phyloP scores from a whole-genome alignment of 1,139 yeast genomes.

The Pichia sp. region DNA sequence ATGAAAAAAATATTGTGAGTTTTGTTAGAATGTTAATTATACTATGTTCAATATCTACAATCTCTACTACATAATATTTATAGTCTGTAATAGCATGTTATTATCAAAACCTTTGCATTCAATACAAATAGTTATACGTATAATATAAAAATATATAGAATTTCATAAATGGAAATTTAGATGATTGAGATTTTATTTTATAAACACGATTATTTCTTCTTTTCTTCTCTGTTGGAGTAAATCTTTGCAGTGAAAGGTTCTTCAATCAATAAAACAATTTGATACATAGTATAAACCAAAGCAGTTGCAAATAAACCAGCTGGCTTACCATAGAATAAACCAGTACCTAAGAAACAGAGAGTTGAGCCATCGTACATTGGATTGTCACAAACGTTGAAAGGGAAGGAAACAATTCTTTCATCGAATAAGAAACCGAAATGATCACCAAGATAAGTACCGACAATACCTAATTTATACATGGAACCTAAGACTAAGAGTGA shows the following conservation, averaged over 20 bases:
- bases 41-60: slow-evolving; percentile 4
- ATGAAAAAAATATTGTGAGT: background rate
- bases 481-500: slow-evolving; percentile 74
- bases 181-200: too few species aligned
- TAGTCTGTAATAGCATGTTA: background rate
- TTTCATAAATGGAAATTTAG: background rate
- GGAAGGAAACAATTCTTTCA: slow-evolving; percentile 87
- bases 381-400: slow-evolving; percentile 82
- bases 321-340: slow-evolving; percentile 83
- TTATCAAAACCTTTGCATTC: background rate
- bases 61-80: background rate
- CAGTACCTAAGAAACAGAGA: slow-evolving; percentile 83
- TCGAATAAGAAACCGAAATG: slow-evolving; percentile 94
- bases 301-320: slow-evolving; percentile 72
- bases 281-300: slow-evolving; percentile 76
- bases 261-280: slow-evolving; percentile 77
- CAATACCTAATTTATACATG: slow-evolving; percentile 91
- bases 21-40: slow-evolving; percentile 1
- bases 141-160: background rate
- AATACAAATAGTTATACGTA: background rate
- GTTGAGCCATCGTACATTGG: slow-evolving; percentile 97
- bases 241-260: slow-evolving; percentile 95
- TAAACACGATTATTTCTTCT: slow-evolving; percentile 23
- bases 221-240: slow-evolving; percentile 58
- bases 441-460: slow-evolving; percentile 95